These are phyloP conservation scores for Usnea hakonensis DNA, from an alignment of 495 filamentous ascomycete genomes.

Conservation along the genomic window DNA sequence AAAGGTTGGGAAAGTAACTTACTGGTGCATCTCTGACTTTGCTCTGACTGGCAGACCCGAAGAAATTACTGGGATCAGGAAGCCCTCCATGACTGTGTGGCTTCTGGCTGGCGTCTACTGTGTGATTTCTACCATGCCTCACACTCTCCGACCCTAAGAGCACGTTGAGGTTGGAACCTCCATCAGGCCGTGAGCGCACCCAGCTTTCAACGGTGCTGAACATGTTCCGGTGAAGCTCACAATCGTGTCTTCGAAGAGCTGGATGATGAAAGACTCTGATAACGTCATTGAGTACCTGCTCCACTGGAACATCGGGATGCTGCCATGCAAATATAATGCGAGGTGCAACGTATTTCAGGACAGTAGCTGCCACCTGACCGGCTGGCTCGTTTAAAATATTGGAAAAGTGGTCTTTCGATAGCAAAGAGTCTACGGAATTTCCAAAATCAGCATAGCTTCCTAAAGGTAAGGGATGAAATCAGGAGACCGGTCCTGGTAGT, in stretches of 20 bases:
- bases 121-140: constrained; percentile 67
- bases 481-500: too few species aligned
- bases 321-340: constrained; percentile 88
- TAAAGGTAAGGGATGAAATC: too few species aligned
- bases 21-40: constrained; percentile 17
- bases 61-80: constrained; percentile 17
- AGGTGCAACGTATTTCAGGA: constrained; percentile 78
- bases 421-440: too few species aligned
- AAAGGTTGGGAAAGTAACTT: background rate
- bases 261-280: constrained; percentile 83
- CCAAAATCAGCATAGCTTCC: too few species aligned
- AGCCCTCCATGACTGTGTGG: constrained; percentile 20
- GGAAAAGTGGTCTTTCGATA: constrained; percentile 82
- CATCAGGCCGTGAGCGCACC: constrained; percentile 57
- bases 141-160: constrained; percentile 76
- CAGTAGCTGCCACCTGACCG: constrained; percentile 67
- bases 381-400: constrained; percentile 86
- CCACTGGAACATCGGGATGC: constrained; percentile 65
- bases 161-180: constrained; percentile 55
- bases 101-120: constrained; percentile 25
- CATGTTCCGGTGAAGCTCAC: constrained; percentile 80
- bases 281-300: constrained; percentile 72
- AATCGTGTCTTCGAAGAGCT: constrained; percentile 57
- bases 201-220: constrained; percentile 72
- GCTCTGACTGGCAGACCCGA: constrained; percentile 23